These are phyloP conservation scores for Mycena haematopus DNA, from an alignment of 768 basidiomycete genomes.

Conservation along the genomic window DNA sequence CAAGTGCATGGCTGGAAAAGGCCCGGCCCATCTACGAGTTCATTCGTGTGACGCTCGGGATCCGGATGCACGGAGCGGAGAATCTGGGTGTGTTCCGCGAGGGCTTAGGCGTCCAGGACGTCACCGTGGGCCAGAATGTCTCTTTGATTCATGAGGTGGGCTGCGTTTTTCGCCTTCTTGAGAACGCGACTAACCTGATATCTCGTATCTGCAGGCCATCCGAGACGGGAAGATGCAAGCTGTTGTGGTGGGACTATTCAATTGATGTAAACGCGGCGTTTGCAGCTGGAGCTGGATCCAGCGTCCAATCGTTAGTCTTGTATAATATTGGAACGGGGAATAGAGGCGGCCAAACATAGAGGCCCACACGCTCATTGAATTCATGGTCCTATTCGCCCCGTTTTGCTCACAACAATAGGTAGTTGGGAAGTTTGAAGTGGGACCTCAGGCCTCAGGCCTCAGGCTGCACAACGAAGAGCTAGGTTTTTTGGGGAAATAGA, in stretches of 20 bases:
- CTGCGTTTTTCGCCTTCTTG: not conserved
- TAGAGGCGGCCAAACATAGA: not conserved
- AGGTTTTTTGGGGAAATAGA: no score
- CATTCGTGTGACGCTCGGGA: conserved; percentile 1
- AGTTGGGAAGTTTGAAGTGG: no score
- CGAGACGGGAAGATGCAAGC: conserved; percentile 3
- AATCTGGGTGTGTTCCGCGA: not conserved
- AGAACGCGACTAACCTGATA: not conserved
- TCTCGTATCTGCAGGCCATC: not conserved
- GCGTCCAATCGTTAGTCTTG: not conserved
- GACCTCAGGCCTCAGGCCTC: no score
- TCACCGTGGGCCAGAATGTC: not conserved
- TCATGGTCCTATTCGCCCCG: no score
- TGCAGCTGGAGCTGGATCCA: not conserved
- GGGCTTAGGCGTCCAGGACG: not conserved
- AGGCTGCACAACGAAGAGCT: no score
- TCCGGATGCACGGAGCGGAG: not conserved
- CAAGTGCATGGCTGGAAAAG: not conserved
- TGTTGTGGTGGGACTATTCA: not conserved
- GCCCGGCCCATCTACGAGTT: not conserved
- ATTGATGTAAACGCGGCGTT: not conserved
- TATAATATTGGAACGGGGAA: not conserved
- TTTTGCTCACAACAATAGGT: no score
- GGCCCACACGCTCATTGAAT: no score
- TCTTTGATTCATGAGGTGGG: not conserved